phyloP scores from a whole-genome alignment of 176 grass and related monocot species.

The Areca catechu region DNA sequence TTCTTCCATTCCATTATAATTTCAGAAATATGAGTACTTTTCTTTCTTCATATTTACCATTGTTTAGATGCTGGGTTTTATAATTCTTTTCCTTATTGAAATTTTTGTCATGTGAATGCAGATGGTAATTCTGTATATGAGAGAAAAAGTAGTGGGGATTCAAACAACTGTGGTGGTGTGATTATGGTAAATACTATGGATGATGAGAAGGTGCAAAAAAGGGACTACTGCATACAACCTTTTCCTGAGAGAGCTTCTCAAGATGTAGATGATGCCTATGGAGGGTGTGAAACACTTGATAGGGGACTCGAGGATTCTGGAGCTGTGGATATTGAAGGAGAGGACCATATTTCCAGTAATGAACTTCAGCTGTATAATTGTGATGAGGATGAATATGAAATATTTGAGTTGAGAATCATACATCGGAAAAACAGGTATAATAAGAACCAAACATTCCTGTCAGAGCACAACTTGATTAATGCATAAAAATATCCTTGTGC shows the following conservation, averaged over 20 bases:
- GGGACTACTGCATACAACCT: conserved; percentile 30
- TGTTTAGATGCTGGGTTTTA: conserved; percentile 2
- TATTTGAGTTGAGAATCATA: conserved; percentile 96
- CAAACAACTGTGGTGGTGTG: conserved; percentile 4
- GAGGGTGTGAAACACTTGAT: conserved; percentile 25
- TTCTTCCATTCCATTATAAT: no score
- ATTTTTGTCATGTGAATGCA: conserved; percentile 17
- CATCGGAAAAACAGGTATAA: conserved; percentile 93
- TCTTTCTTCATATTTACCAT: no score
- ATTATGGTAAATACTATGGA: conserved; percentile 29
- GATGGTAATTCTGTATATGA: conserved; percentile 22
- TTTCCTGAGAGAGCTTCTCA: conserved; percentile 27
- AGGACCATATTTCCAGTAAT: conserved; percentile 45
- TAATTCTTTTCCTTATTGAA: conserved; percentile 9
- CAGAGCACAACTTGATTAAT: background rate
- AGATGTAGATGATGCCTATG: conserved; percentile 33
- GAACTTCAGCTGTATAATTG: conserved; percentile 53
- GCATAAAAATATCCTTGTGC: conserved; percentile 24
- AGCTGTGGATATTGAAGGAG: conserved; percentile 21
- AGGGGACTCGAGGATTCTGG: conserved; percentile 25
- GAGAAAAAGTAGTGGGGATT: conserved; percentile 11
- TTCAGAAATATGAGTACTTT: no score
- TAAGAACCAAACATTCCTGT: background rate
- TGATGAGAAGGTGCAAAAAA: conserved; percentile 37
- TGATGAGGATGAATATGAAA: conserved; percentile 55